A percentile compares a stretch with the other conserved stretches of the same genome.
Conservation (phyloP, 257 asterid genomes). For the Verbascum thapsus region DNA sequence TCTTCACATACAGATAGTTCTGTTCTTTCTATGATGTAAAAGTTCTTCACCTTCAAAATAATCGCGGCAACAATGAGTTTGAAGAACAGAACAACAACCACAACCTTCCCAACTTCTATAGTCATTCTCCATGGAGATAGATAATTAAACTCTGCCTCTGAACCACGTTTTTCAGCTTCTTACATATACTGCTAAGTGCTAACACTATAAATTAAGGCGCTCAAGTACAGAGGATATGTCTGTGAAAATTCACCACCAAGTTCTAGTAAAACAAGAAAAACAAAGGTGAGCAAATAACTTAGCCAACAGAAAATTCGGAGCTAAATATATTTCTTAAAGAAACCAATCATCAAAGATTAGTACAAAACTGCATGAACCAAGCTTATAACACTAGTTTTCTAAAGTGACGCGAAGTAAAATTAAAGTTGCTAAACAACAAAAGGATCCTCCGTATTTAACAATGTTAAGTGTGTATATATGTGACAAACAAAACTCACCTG, state of each 20-base stretch:
- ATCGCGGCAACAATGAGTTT: neutral
- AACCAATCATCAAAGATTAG: neutral
- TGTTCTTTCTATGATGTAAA: neutral
- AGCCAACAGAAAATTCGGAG: neutral
- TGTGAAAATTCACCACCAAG: neutral
- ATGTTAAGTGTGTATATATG: no score
- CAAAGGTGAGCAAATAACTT: no score
- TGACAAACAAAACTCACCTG: constrained; percentile 48
- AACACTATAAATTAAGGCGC: neutral
- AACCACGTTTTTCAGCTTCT: neutral
- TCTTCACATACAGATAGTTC: neutral
- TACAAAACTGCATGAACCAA: neutral
- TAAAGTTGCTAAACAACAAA: neutral
- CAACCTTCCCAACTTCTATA: neutral
- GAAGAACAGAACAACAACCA: neutral
- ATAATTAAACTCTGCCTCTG: neutral
- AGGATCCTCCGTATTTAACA: no score
- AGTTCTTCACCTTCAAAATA: neutral
- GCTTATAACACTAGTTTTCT: neutral
- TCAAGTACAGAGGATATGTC: neutral
- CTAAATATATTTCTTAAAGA: neutral
- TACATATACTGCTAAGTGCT: neutral
- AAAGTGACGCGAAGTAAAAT: neutral
- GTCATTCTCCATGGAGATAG: neutral
- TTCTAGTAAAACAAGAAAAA: neutral